Base-by-base conservation (phyloP, 2,329 filamentous ascomycete species). In the Scytalidium sp. region DNA sequence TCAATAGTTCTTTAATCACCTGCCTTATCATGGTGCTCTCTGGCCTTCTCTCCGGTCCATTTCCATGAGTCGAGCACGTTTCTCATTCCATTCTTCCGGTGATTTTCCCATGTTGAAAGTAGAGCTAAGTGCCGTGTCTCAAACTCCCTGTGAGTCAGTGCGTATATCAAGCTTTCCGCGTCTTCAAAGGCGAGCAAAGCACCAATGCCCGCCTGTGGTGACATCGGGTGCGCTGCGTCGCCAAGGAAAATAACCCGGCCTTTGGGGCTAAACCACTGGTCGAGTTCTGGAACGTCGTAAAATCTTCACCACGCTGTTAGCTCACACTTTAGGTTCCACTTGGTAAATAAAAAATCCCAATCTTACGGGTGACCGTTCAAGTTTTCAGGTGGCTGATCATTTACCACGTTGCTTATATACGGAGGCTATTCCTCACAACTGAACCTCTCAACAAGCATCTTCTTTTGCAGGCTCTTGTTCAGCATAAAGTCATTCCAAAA, bases 201-300 rank as follows among this genome's bases (percentile, higher is more conserved):
- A 5, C 42, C 42, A 15, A 19, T 17, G 42, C 42, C 42, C 10
- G 17, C 42, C 15, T n/a, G 13, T 9, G 42, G 42, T 44, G 42
- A 23, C 84, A 97, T 96, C 51, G 92, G 92, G 66, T 97, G 92
- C 0, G 93, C 90, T 11, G 92, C 90, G 64, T 97, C 92, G 50
- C 92, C 92, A 23, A 97, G 66, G 45, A 97, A 19, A 9, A 44
- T 44, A n/a, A 44, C 42, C 9, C 22, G 17, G 10, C 21, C 21
- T 23, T 17, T 19, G 8, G 42, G 17, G 13, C n/a, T 19, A 15
- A 19, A 10, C 42, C 42, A 44, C 6, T 10, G 6, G 6, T 17
- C 13, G 9, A 44, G 42, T 22, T 44, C 42, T n/a, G 42, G 42
- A 22, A 44, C 15, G 6, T 19, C 21, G 19, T 7, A 21, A 9